Evolutionary conservation across 2,329 filamentous ascomycete species (phyloP).

Genomic region (Aspergillus sp.): DNA sequence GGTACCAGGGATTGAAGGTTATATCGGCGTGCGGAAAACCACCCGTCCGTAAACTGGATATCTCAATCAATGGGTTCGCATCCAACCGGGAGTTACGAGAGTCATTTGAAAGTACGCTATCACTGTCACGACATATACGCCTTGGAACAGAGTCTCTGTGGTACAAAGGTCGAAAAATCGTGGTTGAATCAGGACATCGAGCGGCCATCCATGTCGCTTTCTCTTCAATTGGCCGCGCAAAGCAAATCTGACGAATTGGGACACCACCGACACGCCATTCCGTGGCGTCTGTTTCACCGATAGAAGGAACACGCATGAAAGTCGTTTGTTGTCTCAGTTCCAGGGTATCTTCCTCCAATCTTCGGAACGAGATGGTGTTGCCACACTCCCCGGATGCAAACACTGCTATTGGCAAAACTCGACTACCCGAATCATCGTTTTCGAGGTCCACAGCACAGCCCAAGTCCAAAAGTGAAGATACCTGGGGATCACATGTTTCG

Average conservation of each 20-base stretch:
- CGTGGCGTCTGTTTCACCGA: conserved; percentile 36
- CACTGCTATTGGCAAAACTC: conserved; percentile 31
- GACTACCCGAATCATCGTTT: conserved; percentile 17
- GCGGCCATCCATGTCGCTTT: conserved; percentile 44
- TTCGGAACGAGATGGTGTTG: conserved; percentile 42
- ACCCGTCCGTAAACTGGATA: conserved; percentile 39
- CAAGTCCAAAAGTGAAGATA: conserved; percentile 42
- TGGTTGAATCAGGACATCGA: conserved; percentile 40
- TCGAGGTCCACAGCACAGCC: conserved; percentile 41
- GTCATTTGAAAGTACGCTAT: conserved; percentile 4
- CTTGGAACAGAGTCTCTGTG: conserved; percentile 23
- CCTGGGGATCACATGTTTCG: conserved; percentile 27
- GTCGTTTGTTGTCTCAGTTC: conserved; percentile 12
- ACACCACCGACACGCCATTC: conserved; percentile 45
- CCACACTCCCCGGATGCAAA: conserved; percentile 39
- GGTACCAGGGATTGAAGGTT: conserved; percentile 54
- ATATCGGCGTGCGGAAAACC: conserved; percentile 48
- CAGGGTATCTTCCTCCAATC: conserved; percentile 23
- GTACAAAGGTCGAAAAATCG: conserved; percentile 42
- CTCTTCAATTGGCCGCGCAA: conserved; percentile 40
- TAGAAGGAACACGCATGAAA: conserved; percentile 32
- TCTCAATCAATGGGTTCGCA: conserved; percentile 40
- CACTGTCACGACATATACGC: conserved; percentile 9
- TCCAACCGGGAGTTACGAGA: conserved; percentile 39
- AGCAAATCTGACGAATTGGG: conserved; percentile 50